phyloP scores from a whole-genome alignment of 345 rosid genomes.

The Aquilaria yunnanensis region DNA sequence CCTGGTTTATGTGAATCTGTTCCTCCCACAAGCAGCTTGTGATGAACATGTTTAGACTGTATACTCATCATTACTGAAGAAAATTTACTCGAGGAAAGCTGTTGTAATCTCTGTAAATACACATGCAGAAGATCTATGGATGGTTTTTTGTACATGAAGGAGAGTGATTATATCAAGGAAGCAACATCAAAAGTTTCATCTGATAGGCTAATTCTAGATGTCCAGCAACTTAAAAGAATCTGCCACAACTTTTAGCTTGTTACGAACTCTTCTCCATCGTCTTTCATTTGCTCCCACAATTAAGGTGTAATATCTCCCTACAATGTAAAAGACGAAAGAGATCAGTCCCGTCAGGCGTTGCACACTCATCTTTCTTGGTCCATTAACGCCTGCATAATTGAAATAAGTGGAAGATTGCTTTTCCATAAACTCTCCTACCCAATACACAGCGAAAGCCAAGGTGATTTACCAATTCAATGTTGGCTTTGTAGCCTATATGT shows the following conservation, averaged over 20 bases:
- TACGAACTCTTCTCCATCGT: conserved; percentile 57
- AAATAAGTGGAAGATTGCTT: no score
- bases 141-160: neutral
- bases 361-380: no score
- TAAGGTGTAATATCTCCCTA: conserved; percentile 74
- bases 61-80: conserved; percentile 19
- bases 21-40: conserved; percentile 14
- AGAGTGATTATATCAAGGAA: no score
- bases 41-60: conserved; percentile 27
- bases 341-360: no score
- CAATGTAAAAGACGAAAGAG: neutral
- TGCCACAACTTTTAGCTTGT: conserved; percentile 66
- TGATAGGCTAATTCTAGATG: conserved; percentile 23
- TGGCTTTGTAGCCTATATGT: no score
- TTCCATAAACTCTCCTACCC: no score
- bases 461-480: no score
- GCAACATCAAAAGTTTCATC: neutral
- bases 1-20: conserved; percentile 11
- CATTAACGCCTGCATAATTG: no score
- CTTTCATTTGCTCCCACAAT: conserved; percentile 70
- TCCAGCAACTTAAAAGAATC: conserved; percentile 68
- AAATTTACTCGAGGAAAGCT: conserved; percentile 21
- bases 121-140: conserved; percentile 12
- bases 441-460: no score
- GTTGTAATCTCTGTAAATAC: conserved; percentile 43